Evolutionary conservation across 495 filamentous ascomycete species (phyloP).

Genomic region (Mycothermus thermophilus): DNA sequence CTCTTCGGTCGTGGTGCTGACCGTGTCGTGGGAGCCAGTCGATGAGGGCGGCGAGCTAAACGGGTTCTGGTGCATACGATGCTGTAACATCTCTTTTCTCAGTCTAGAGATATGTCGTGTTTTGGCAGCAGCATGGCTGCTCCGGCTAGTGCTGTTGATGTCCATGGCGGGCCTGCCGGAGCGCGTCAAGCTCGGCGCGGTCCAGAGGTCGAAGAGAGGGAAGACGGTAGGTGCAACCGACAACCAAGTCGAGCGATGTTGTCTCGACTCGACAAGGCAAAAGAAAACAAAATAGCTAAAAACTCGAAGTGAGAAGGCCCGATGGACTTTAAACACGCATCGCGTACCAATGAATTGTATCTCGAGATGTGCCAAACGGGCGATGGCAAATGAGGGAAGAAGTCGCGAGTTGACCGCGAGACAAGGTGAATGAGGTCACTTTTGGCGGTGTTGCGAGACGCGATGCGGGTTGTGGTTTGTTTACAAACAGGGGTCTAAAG

Average conservation of each 20-base stretch:
- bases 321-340: no score
- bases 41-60: constrained; percentile 39
- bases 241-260: not conserved
- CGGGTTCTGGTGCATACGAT: constrained; percentile 26
- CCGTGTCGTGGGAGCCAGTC: constrained; percentile 37
- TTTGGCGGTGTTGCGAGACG: no score
- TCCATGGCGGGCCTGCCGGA: constrained; percentile 16
- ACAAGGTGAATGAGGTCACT: no score
- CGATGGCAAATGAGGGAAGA: no score
- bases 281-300: constrained; percentile 1
- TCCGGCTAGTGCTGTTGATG: constrained; percentile 19
- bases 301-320: constrained; percentile 1
- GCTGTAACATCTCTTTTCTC: constrained; percentile 23
- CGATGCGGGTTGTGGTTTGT: no score
- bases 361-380: no score
- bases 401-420: no score
- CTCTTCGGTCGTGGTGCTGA: constrained; percentile 29
- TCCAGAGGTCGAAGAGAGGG: not conserved
- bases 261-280: not conserved
- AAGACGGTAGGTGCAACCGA: constrained; percentile 6
- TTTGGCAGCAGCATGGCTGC: constrained; percentile 13
- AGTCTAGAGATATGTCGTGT: constrained; percentile 24
- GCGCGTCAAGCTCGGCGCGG: constrained; percentile 13
- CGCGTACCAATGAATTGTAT: no score
- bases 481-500: no score